phyloP scores from a whole-genome alignment of 177 flowering plant genomes.

The Tripterygium wilfordii region DNA sequence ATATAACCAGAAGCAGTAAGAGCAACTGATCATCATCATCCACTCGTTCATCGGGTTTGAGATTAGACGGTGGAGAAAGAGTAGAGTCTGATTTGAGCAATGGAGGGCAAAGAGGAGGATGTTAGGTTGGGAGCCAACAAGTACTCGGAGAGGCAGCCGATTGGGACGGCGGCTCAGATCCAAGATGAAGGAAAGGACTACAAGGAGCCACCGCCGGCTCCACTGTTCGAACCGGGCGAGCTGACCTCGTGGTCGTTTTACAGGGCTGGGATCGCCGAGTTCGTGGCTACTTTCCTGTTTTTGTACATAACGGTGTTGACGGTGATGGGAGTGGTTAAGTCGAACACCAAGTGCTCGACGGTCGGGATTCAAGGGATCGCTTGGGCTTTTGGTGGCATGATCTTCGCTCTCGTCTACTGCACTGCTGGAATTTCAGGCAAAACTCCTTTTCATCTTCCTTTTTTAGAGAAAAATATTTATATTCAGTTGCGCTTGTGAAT shows the following conservation, averaged over 20 bases:
- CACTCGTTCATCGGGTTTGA: no score
- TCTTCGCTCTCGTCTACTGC: constrained; percentile 60
- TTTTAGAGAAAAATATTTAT: no score
- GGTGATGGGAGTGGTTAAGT: constrained; percentile 9
- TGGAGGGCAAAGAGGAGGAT: constrained; percentile 47
- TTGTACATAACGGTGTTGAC: no score
- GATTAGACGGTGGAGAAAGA: no score
- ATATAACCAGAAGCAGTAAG: no score
- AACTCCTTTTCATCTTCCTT: no score
- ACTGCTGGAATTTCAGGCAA: constrained; percentile 67
- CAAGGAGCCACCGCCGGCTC: constrained; percentile 28
- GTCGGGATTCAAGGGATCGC: no score
- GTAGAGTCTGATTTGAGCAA: no score
- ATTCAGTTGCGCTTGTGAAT: no score
- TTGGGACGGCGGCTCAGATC: constrained; percentile 44
- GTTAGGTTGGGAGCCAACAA: constrained; percentile 41
- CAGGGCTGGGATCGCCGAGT: no score
- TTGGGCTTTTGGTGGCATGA: constrained; percentile 72
- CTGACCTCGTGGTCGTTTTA: constrained; percentile 41
- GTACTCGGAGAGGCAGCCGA: constrained; percentile 37
- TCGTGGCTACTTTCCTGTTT: constrained; percentile 15
- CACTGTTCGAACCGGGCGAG: constrained; percentile 36
- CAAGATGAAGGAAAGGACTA: constrained; percentile 27
- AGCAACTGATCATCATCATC: no score
- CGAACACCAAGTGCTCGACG: constrained; percentile 7